A percentile compares a stretch with the other conserved stretches of the same genome.
Evolutionary conservation across 1,139 yeast genomes (phyloP).

Genomic region (Kodamaea anthophila): DNA sequence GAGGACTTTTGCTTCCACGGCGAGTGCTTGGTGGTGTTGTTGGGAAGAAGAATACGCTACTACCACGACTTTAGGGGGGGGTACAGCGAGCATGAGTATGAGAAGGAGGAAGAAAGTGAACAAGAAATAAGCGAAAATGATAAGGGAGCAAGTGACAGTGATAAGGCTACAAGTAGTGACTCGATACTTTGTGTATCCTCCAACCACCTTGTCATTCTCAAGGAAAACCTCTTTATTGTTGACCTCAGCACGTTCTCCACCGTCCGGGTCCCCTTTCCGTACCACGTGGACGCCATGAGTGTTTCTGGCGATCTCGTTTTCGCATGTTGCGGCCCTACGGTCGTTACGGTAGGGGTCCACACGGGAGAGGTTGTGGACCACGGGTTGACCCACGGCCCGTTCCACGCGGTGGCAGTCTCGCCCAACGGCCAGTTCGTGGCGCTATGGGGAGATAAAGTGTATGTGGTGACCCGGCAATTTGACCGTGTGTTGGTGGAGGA

Average conservation of each 20-base stretch:
- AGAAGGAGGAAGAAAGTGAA: neutral
- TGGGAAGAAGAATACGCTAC: slow-evolving; percentile 49
- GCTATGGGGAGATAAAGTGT: slow-evolving; percentile 44
- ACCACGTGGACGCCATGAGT: no score
- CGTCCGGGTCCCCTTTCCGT: no score
- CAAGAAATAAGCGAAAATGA: neutral
- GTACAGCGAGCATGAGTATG: slow-evolving; percentile 43
- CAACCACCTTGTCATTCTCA: slow-evolving; percentile 26
- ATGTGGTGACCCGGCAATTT: slow-evolving; percentile 49
- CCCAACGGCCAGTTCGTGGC: slow-evolving; percentile 61
- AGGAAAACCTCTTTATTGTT: slow-evolving; percentile 22
- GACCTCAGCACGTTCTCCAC: slow-evolving; percentile 17
- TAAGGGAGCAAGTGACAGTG: neutral
- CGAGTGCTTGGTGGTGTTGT: slow-evolving; percentile 59
- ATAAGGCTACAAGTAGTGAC: neutral
- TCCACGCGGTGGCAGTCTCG: slow-evolving; percentile 45
- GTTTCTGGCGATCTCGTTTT: slow-evolving; percentile 16
- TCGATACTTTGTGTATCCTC: neutral
- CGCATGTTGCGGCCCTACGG: slow-evolving; percentile 25
- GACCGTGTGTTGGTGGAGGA: slow-evolving; percentile 46
- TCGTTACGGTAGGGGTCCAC: slow-evolving; percentile 18
- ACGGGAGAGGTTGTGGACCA: slow-evolving; percentile 29
- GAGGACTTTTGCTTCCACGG: slow-evolving; percentile 50
- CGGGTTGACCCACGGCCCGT: slow-evolving; percentile 52
- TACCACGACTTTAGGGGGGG: slow-evolving; percentile 68